Percentiles rank a stretch among this genome's conserved stretches.
Evolutionary conservation across 495 filamentous ascomycete species (phyloP).

Genomic region (Xylaria curta): DNA sequence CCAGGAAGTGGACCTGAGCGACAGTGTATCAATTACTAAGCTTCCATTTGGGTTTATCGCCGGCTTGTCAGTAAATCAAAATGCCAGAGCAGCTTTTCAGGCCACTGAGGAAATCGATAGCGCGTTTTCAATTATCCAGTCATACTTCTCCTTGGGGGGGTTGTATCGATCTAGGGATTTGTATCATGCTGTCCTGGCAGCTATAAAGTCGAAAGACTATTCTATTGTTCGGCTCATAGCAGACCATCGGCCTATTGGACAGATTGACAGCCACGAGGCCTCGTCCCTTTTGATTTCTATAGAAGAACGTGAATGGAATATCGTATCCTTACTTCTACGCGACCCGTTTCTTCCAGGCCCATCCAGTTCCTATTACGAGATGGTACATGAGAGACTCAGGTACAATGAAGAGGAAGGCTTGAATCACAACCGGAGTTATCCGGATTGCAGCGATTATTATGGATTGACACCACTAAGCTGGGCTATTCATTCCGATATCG

Average conservation of each 20-base stretch:
- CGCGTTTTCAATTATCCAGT: background rate
- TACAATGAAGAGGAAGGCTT: background rate
- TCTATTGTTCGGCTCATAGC: background rate
- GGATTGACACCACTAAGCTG: background rate
- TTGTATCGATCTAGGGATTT: background rate
- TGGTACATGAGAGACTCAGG: background rate
- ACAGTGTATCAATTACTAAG: background rate
- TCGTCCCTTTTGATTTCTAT: background rate
- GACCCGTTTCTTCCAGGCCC: background rate
- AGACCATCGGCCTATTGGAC: background rate
- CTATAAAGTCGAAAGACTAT: background rate
- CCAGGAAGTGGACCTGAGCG: background rate
- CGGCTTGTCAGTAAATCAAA: background rate
- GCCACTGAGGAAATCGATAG: background rate
- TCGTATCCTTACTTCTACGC: background rate
- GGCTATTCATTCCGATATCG: background rate
- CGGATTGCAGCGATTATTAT: background rate
- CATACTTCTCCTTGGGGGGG: background rate
- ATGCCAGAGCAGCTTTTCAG: background rate
- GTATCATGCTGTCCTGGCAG: background rate
- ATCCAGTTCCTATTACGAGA: background rate
- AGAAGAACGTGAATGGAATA: background rate
- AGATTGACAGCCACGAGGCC: conserved; percentile 1
- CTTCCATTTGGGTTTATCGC: background rate
- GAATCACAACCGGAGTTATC: background rate